phyloP scores from a whole-genome alignment of 352 stramenopile genomes.

The Pilasporangium apinafurcum region DNA sequence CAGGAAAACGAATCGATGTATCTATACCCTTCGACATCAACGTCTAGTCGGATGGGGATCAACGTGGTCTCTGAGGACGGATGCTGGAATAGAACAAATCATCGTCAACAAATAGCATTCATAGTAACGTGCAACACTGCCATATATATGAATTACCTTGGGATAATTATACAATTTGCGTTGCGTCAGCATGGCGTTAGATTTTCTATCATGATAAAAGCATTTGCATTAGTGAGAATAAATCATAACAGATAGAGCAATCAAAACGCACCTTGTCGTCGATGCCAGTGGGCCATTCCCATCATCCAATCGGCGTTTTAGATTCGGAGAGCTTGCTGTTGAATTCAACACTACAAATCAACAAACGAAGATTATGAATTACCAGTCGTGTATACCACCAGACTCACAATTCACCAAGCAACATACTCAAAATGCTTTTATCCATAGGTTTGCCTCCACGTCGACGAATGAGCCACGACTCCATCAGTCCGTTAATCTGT shows the following conservation, averaged over 20 bases:
- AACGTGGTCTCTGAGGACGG: conserved; percentile 40
- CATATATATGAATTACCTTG: conserved; percentile 26
- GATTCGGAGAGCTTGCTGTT: conserved; percentile 52
- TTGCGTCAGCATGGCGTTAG: conserved; percentile 29
- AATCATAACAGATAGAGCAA: background rate
- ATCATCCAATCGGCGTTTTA: conserved; percentile 64
- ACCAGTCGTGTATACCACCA: too few species aligned
- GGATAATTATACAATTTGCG: conserved; percentile 70
- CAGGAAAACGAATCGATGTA: conserved; percentile 82
- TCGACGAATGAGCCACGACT: conserved; percentile 78
- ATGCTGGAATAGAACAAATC: conserved; percentile 17
- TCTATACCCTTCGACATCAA: conserved; percentile 73
- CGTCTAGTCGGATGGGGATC: conserved; percentile 67
- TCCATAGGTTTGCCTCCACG: conserved; percentile 77
- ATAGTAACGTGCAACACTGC: background rate
- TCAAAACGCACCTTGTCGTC: conserved; percentile 24
- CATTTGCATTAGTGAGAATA: background rate
- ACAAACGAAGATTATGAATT: background rate
- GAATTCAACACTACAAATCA: conserved; percentile 30
- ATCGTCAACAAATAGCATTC: background rate
- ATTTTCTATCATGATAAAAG: background rate
- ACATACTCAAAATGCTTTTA: conserved; percentile 54
- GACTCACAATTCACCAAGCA: conserved; percentile 1
- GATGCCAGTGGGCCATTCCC: conserved; percentile 30
- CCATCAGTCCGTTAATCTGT: conserved; percentile 82